Evolutionary conservation across 106 monocot species (phyloP).

Genomic region (Ottelia alismoides): DNA sequence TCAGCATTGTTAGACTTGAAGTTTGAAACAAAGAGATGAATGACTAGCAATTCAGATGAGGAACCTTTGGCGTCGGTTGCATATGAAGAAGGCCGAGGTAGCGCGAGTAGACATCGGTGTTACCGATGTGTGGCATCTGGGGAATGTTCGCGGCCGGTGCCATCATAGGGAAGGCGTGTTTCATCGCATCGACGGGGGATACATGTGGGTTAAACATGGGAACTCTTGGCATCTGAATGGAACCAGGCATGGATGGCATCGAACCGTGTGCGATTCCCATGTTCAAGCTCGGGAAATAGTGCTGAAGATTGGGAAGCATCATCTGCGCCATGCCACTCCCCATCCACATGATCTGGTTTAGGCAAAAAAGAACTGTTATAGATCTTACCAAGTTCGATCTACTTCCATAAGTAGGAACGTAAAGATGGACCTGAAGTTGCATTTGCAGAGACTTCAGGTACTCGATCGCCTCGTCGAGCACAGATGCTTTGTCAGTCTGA

Average conservation of each 20-base stretch:
- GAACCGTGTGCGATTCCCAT: constrained; percentile 25
- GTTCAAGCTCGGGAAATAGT: constrained; percentile 29
- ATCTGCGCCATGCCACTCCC: constrained; percentile 67
- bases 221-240: constrained; percentile 22
- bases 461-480: constrained; percentile 71
- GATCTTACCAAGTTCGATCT: too few relatives aligned
- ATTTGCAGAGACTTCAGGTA: constrained; percentile 63
- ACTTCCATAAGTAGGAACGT: too few relatives aligned
- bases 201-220: constrained; percentile 15
- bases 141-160: constrained; percentile 1
- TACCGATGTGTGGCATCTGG: constrained; percentile 20
- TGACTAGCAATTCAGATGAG: too few relatives aligned
- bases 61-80: too few relatives aligned
- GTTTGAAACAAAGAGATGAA: too few relatives aligned
- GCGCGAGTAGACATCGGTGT: constrained; percentile 20
- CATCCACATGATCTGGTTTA: constrained; percentile 68
- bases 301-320: constrained; percentile 55
- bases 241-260: constrained; percentile 20
- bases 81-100: constrained; percentile 30
- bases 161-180: too few relatives aligned
- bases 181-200: constrained; percentile 5
- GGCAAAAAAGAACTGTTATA: background rate
- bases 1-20: too few relatives aligned
- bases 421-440: constrained; percentile 53
- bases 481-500: constrained; percentile 73